phyloP scores from a whole-genome alignment of 805 yeast species.

The Teunomyces gatunensis region DNA sequence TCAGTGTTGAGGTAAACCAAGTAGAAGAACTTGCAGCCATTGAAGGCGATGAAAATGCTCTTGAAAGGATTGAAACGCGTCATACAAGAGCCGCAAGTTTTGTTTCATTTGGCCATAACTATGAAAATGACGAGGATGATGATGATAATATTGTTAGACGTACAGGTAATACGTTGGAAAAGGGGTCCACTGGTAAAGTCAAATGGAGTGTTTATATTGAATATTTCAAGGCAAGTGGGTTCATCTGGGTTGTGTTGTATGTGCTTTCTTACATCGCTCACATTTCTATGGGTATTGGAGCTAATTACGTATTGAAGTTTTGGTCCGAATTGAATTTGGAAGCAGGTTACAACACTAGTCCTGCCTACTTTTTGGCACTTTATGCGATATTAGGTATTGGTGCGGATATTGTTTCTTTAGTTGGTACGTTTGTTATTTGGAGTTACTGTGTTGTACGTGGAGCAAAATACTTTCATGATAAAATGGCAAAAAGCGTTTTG shows the following conservation, averaged over 20 bases:
- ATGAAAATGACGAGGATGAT: conserved; percentile 25
- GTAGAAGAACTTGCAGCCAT: conserved; percentile 11
- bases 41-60: conserved; percentile 15
- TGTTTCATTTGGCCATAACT: conserved; percentile 33
- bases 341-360: conserved; percentile 22
- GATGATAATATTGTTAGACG: conserved; percentile 10
- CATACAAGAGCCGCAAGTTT: conserved; percentile 26
- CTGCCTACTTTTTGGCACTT: conserved; percentile 22
- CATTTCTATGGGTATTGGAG: conserved; percentile 18
- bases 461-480: conserved; percentile 33
- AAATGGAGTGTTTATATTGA: conserved; percentile 27
- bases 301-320: conserved; percentile 28
- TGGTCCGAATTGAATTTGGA: conserved; percentile 36
- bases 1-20: conserved; percentile 11
- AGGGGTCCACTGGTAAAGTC: conserved; percentile 22
- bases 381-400: conserved; percentile 29
- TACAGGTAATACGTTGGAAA: conserved; percentile 19
- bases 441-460: conserved; percentile 29
- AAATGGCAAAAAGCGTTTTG: conserved; percentile 32
- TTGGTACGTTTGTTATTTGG: conserved; percentile 31
- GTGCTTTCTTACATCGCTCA: conserved; percentile 19
- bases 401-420: conserved; percentile 24
- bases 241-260: conserved; percentile 22
- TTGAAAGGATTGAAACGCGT: conserved; percentile 15
- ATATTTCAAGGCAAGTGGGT: conserved; percentile 34